phyloP scores from a whole-genome alignment of 2,329 filamentous ascomycete genomes.

The Byssochlamys sp. region DNA sequence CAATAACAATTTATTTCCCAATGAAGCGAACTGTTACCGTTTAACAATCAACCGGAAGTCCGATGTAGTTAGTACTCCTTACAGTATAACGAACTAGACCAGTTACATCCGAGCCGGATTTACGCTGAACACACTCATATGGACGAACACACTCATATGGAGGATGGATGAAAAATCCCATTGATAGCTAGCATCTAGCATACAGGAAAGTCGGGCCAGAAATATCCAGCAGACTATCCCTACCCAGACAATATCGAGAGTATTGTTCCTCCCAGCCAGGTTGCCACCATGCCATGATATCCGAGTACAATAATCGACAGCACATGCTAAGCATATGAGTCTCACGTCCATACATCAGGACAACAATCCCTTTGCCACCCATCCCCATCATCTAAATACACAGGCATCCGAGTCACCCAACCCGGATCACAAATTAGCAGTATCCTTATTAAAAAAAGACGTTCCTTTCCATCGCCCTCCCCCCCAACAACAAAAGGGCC shows the following conservation, averaged over 20 bases:
- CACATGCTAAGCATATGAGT: background rate
- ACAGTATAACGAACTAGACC: background rate
- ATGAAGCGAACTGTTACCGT: background rate
- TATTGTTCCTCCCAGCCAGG: background rate
- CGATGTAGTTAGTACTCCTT: background rate
- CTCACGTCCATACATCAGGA: background rate
- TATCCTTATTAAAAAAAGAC: conserved; percentile 15
- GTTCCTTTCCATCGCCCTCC: conserved; percentile 13
- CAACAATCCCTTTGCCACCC: background rate
- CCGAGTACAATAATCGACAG: background rate
- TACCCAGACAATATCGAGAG: background rate
- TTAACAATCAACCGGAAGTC: background rate
- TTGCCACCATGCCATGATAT: background rate
- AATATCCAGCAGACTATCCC: background rate
- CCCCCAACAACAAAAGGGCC: conserved; percentile 6
- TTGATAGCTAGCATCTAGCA: background rate
- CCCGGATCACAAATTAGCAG: conserved; percentile 21
- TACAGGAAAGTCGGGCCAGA: background rate
- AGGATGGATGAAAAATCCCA: background rate
- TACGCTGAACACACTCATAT: background rate
- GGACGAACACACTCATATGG: background rate
- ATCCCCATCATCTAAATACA: background rate
- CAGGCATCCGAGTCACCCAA: background rate
- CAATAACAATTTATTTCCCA: background rate
- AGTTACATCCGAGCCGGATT: background rate